phyloP scores from a whole-genome alignment of 306 rosid species.

The Benincasa hispida region DNA sequence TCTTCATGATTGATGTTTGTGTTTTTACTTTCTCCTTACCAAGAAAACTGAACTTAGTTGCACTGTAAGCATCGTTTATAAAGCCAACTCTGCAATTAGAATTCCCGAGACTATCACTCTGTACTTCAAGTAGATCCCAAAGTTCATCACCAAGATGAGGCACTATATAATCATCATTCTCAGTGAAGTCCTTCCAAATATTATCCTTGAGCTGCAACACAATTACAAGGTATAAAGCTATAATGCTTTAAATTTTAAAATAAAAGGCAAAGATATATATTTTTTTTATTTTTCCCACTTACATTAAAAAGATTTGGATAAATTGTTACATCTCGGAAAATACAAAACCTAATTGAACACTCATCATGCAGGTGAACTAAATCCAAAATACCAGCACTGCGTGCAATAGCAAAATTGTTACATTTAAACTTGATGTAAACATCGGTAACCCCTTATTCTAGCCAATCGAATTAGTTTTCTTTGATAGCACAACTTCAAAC shows the following conservation, averaged over 20 bases:
- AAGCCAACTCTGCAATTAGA: conserved; percentile 20
- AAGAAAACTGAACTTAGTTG: conserved; percentile 15
- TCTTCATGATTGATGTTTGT: conserved; percentile 21
- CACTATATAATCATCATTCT: conserved; percentile 40
- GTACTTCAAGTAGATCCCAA: conserved; percentile 18
- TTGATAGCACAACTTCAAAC: background rate
- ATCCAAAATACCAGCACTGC: background rate
- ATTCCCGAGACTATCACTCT: conserved; percentile 29
- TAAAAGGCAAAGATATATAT: background rate
- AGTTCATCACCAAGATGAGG: conserved; percentile 27
- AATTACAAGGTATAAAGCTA: conserved; percentile 7
- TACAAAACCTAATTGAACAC: background rate
- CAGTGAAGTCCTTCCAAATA: conserved; percentile 43
- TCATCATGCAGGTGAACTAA: background rate
- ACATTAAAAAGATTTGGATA: background rate
- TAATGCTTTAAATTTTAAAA: background rate
- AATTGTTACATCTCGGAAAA: background rate
- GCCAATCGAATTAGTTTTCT: background rate
- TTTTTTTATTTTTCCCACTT: background rate
- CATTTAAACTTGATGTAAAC: background rate
- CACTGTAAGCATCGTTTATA: conserved; percentile 17
- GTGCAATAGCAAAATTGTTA: background rate
- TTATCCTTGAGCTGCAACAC: conserved; percentile 57
- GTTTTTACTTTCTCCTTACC: conserved; percentile 25
- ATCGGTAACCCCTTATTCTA: background rate